Evolutionary conservation across 2,329 filamentous ascomycete genomes (phyloP), one percentile per base, ranked within the genome.

Genomic region (Escovopsis weberi): DNA sequence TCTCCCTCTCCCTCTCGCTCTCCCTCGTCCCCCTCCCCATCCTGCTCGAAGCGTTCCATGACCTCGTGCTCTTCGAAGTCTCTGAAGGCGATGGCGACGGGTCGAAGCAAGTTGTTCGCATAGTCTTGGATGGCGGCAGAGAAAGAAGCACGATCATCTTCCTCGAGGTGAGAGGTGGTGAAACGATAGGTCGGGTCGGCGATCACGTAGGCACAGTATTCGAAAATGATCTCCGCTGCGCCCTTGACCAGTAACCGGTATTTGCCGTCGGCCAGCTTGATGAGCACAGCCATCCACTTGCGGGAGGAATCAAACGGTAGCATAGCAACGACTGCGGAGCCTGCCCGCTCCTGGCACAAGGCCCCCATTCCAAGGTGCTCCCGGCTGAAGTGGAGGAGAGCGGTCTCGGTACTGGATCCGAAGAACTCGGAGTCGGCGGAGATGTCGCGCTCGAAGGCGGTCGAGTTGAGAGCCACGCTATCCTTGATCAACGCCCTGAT

Each of bases 81-180:
- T 38, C 75, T 72, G 59, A 84, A 87, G 4, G 83, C 70, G 48
- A 88, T 68, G 15, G 75, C 82, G 42, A 89, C 86, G 0, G 82
- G 86, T 39, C 84, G 77, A 11, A 89, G 70, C 44, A 81, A 82
- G 8, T 76, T 72, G 6, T 71, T 72, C 2, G 82, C 82, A 52
- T 85, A 85, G 11, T 55, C 54, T 9, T 58, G 51, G 8, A 64
- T 64, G 1, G 57, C 59, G 12, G 50, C 51, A n/a, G 55, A 50
- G 15, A 64, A 53, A 35, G 53, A 55, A 18, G 49, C 48, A 4
- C 58, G 53, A n/a, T 57, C 53, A 1, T 57, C 51, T n/a, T 59
- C 55, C 1, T 53, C 54, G 2, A 64, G 48, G 3, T 55, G 50
- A 2, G 47, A 51, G 5, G 54, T 51, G 0, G 52, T 51, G 1